Evolutionary conservation across 345 rosid species (phyloP).

Genomic region (Eucalyptus microcorys): DNA sequence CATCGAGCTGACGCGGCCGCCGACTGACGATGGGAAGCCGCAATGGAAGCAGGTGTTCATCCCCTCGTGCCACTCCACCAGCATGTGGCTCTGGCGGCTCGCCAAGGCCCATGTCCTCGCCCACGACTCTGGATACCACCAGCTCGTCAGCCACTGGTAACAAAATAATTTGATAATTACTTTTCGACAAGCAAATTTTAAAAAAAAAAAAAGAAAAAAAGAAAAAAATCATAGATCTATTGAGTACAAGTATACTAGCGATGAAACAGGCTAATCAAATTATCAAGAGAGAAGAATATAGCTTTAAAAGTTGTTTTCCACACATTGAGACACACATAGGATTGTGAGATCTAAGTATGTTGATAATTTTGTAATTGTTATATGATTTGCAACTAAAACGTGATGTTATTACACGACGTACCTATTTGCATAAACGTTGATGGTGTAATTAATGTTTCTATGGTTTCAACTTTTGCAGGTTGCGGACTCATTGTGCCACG

Average conservation of each 20-base stretch:
- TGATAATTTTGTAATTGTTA: background rate
- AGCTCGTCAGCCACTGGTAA: constrained; percentile 73
- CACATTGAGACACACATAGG: no score
- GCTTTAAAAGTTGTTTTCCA: no score
- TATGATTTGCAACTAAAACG: background rate
- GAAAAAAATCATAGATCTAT: background rate
- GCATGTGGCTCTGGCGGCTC: constrained; percentile 54
- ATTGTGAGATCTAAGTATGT: background rate
- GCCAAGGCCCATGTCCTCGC: constrained; percentile 63
- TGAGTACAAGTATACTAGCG: background rate
- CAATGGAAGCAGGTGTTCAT: constrained; percentile 53
- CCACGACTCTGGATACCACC: constrained; percentile 56
- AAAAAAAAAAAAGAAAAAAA: background rate
- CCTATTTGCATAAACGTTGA: background rate
- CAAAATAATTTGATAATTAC: background rate
- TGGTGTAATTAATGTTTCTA: background rate
- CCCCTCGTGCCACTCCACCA: constrained; percentile 32
- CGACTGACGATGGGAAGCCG: constrained; percentile 24
- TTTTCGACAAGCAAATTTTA: background rate
- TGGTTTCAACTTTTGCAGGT: constrained; percentile 15
- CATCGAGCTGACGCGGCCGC: constrained; percentile 59
- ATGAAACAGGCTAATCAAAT: background rate
- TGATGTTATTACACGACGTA: background rate
- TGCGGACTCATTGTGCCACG: constrained; percentile 49
- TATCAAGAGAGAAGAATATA: no score